Evolutionary conservation across 495 filamentous ascomycete species (phyloP), one percentile per base, ranked within the genome.

Genomic region (Thermothielavioides terrestris): DNA sequence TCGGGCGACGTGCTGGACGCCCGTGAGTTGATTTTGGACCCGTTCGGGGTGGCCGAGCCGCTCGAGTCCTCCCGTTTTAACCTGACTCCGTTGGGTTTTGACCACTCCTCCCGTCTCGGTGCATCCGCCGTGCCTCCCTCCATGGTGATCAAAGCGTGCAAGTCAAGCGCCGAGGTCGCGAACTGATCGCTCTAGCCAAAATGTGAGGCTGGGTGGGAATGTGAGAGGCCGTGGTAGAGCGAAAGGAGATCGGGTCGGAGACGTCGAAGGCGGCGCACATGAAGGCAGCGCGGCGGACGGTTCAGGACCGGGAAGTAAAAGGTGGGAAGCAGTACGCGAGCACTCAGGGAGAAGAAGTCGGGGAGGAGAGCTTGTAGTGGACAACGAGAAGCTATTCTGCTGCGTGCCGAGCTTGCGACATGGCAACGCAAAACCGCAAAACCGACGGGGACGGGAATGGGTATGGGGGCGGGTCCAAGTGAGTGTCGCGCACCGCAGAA

Each of bases 1-100:
- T 74, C 68, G 35, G 66, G 68, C 46, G 71, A 74, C 64, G 68
- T 32, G 51, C 67, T 71, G 23, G 67, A 48, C 0, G 60, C 58
- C 45, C 62, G 57, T 31, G 68, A 68, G 42, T 61, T 51, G 41
- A 46, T 60, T 49, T 72, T 71, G 58, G 65, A 68, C 15, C 41
- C 62, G 54, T 63, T 68, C n/a, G 68, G 64, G 15, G 69, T 68
- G 22, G 67, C 61, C 12, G 61, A 54, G 55, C 59, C 42, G 61
- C 64, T 52, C 49, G 42, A 43, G 35, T 61, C 60, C 54, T 72
- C 71, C 53, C 59, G 67, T 56, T 72, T 71, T 25, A 68, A 15
- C 36, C 50, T 53, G 28, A 45, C 36, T 9, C 64, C 61, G 26
- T 65, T 61, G 56, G 51, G 49, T 46, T 57, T 61, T 21, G 50